These are phyloP conservation scores for Stachybotrys chartarum DNA, from an alignment of 2,329 filamentous ascomycete genomes.

Conservation along the genomic window DNA sequence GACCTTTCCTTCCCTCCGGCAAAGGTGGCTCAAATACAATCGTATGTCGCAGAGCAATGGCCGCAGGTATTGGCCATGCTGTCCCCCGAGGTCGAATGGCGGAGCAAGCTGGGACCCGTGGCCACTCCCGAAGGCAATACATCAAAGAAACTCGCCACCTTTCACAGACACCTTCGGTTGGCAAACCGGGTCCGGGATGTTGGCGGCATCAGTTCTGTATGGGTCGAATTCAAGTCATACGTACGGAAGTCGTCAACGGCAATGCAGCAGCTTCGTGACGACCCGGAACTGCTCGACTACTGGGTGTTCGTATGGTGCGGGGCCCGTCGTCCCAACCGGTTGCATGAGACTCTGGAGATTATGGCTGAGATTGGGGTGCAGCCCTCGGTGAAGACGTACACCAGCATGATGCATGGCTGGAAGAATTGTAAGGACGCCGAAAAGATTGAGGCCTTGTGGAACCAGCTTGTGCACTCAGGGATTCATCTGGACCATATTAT, in stretches of 20 bases:
- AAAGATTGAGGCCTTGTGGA: constrained; percentile 63
- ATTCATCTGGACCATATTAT: constrained; percentile 54
- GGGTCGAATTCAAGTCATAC: constrained; percentile 21
- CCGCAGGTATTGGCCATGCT: constrained; percentile 15
- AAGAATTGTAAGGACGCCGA: constrained; percentile 48
- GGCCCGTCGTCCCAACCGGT: constrained; percentile 15
- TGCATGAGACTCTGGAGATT: constrained; percentile 30
- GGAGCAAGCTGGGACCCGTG: background rate
- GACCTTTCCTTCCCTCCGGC: constrained; percentile 4
- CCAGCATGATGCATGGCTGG: constrained; percentile 66
- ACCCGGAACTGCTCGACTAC: constrained; percentile 29
- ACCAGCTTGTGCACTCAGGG: constrained; percentile 49
- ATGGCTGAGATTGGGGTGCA: constrained; percentile 41
- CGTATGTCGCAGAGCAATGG: constrained; percentile 22
- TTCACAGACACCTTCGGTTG: constrained; percentile 20
- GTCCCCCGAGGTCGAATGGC: background rate
- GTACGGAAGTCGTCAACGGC: constrained; percentile 16
- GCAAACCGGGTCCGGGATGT: constrained; percentile 21
- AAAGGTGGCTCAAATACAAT: constrained; percentile 12
- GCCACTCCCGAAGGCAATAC: background rate
- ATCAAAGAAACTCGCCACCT: constrained; percentile 5
- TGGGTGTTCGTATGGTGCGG: constrained; percentile 33
- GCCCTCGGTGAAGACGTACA: constrained; percentile 62
- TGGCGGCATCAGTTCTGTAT: constrained; percentile 21
- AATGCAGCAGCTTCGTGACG: constrained; percentile 18